Base-by-base conservation (phyloP, 495 filamentous ascomycete genomes). In the Rostrohypoxylon terebratum region DNA sequence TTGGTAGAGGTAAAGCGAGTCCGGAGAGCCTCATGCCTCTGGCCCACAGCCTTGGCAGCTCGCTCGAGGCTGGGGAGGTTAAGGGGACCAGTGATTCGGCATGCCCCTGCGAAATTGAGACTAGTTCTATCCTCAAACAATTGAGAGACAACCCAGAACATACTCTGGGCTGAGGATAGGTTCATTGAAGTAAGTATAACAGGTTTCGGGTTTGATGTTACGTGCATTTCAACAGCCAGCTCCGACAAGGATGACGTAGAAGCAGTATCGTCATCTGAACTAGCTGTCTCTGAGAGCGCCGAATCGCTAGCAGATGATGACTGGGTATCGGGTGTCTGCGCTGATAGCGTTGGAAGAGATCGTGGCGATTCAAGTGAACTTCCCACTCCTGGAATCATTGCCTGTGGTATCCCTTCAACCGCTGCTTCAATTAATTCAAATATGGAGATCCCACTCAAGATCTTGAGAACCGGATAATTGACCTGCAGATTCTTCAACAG, bases 401-500 rank as follows among this genome's bases (percentile, higher is more conserved):
- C 16, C 20, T 45, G 42, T 18, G 42, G 42, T 45, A 45, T 45
- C 42, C 42, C 42, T 18, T 45, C 42, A 45, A 45, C 42, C 11
- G 47, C 60, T 2, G 20, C 38, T 11, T 31, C 34, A 20, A 55
- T 23, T 11, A 64, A 48, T 16, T 73, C 62, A 0, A 8, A 9
- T 20, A 85, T 75, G 8, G 80, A 78, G 1, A 58, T 60, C 0
- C 80, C 81, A 3, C 78, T 71, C 0, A 88, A 34, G 14, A 87
- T 81, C 74, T 87, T 84, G 54, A 88, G 77, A 0, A 87, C 84
- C 0, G 85, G 81, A 0, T 87, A 64, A 40, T 87, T 80, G 10
- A 78, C 74, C 0, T 76, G 66, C 0, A 85, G 40, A 6, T 76
- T 71, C 57, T 81, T 82, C 31, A 72, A 72, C 33, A 84, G 78